These are phyloP conservation scores for Streptanthus diversifolius DNA, from an alignment of 345 rosid species.

Conservation along the genomic window DNA sequence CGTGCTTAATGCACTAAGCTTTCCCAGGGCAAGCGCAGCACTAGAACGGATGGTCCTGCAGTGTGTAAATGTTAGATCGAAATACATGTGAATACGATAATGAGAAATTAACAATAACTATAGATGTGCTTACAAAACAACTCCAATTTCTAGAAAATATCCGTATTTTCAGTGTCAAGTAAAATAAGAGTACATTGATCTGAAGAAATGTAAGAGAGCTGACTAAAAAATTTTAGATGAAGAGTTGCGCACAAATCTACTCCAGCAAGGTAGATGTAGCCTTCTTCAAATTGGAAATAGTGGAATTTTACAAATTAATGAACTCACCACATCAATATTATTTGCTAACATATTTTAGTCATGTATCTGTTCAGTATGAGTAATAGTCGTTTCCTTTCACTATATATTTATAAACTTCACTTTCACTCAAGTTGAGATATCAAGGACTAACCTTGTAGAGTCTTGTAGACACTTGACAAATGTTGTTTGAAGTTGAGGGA, in stretches of 20 bases:
- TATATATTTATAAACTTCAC: neutral
- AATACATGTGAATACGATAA: neutral
- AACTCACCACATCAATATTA: neutral
- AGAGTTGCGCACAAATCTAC: neutral
- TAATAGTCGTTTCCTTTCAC: slow-evolving; percentile 1
- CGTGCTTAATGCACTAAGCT: slow-evolving; percentile 93
- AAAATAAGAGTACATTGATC: neutral
- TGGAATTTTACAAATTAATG: neutral
- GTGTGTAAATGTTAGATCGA: neutral
- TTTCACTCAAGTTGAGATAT: neutral
- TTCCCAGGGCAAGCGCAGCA: slow-evolving; percentile 94
- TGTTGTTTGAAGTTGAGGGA: slow-evolving; percentile 98
- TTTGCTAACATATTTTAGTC: neutral
- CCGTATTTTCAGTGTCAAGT: neutral
- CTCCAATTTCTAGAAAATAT: neutral
- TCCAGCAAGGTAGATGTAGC: neutral
- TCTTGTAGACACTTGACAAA: slow-evolving; percentile 93
- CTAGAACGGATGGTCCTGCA: slow-evolving; percentile 89
- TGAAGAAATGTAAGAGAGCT: neutral
- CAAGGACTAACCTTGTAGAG: slow-evolving; percentile 61
- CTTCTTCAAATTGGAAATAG: neutral
- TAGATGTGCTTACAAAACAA: neutral
- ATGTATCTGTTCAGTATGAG: neutral
- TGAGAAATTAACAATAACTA: neutral
- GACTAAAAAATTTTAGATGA: neutral